phyloP scores from a whole-genome alignment of 495 filamentous ascomycete species.

The Cercophora scortea region DNA sequence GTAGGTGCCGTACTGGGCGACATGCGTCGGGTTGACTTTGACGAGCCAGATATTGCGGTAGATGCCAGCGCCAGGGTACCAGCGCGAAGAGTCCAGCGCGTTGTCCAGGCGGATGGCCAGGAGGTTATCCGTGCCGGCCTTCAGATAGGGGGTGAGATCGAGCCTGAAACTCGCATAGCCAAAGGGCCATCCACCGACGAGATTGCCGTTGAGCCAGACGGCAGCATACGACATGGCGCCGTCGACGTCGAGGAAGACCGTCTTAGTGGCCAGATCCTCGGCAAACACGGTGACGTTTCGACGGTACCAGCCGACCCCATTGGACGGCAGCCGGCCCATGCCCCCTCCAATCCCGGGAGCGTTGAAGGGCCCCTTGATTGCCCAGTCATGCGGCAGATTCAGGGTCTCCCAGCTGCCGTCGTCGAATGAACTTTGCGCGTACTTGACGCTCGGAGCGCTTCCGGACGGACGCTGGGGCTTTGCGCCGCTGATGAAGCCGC shows the following conservation, averaged over 20 bases:
- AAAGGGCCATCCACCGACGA: conserved; percentile 45
- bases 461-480: conserved; percentile 4
- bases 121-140: conserved; percentile 27
- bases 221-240: conserved; percentile 43
- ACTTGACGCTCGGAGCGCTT: conserved; percentile 2
- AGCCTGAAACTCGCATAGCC: conserved; percentile 42
- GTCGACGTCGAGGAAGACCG: conserved; percentile 39
- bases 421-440: conserved; percentile 4
- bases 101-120: conserved; percentile 45
- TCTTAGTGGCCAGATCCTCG: conserved; percentile 23
- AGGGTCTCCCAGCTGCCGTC: conserved; percentile 14
- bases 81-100: conserved; percentile 34
- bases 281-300: conserved; percentile 23
- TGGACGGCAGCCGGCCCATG: conserved; percentile 48
- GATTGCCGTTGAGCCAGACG: conserved; percentile 43
- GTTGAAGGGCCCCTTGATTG: conserved; percentile 39
- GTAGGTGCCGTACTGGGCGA: conserved; percentile 37
- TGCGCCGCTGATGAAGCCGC: conserved; percentile 17
- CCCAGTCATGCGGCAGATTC: conserved; percentile 41
- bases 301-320: conserved; percentile 45
- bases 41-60: conserved; percentile 46
- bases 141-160: conserved; percentile 38
- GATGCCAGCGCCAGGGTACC: conserved; percentile 44
- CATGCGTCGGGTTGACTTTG: conserved; percentile 33
- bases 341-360: conserved; percentile 41